Base-by-base conservation (phyloP, 306 rosid species). In the Albizia julibrissin region DNA sequence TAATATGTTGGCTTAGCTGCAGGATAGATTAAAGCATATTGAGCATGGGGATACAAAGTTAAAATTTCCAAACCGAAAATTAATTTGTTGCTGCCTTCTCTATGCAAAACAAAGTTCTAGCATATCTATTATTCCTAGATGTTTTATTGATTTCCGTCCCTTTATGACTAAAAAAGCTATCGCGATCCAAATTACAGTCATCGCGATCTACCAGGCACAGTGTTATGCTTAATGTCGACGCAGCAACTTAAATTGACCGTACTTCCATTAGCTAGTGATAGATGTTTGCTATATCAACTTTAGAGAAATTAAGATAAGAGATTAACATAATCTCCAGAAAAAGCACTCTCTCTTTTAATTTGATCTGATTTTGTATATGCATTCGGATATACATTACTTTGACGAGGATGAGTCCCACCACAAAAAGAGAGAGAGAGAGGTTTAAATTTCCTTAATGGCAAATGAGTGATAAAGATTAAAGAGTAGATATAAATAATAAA, bases 271-370 rank as follows among this genome's bases (percentile, higher is more conserved):
- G 74, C 18, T 4, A 5, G 29, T 39, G 64, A 39, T n/a, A n/a
- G n/a, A n/a, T 44, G 44, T 58, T 81, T 47, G 31, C 58, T 33
- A 76, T 82, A 76, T 84, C 81, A 43, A 65, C 87, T 85, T 85
- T 81, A 81, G 50, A 58, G 54, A 87, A 83, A 85, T 58, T 22
- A 58, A 22, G 64, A n/a, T 58, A n/a, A n/a, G 33, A 62, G 86
- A 83, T 87, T 18, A 86, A 33, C 85, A 74, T 83, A 71, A 86
- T 84, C 86, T 61, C 39, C 43, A 85, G 74, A 39, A 78, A 85
- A 87, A 50, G 72, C 66, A 58, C 59, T 67, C 67, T 71, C 62
- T 83, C 75, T 88, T 21, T 54, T 8, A 54, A 19, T 66, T 59
- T 24, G 5, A 72, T 52, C 59, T 52, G 59, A 52, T 18, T 52